These are phyloP conservation scores for Leishmania aethiopica DNA, from an alignment of 208 protist species.

Conservation along the genomic window DNA sequence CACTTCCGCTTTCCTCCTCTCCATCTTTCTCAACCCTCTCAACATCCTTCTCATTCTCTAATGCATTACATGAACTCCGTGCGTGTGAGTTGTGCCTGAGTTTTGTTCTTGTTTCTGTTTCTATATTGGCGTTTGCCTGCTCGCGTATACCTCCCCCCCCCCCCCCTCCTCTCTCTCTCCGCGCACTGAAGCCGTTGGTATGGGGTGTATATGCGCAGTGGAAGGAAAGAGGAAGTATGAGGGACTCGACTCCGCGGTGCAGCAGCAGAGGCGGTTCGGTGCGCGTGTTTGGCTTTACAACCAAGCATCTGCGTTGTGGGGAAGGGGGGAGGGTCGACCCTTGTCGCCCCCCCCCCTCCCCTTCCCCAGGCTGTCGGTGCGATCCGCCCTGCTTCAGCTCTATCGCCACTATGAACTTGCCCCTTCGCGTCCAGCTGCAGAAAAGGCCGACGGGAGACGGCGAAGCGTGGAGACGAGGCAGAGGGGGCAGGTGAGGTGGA, in stretches of 20 bases:
- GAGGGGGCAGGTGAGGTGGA: not conserved
- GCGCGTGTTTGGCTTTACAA: not conserved
- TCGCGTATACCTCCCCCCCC: not conserved
- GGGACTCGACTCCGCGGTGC: too few species aligned
- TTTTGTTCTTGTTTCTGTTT: not conserved
- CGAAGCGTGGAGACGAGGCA: not conserved
- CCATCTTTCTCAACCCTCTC: too few species aligned
- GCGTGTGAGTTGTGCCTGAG: too few species aligned
- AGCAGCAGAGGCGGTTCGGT: not conserved
- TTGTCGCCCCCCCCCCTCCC: not conserved
- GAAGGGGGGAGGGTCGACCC: not conserved
- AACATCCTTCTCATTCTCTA: too few species aligned
- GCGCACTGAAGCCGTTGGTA: too few species aligned
- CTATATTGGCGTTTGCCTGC: constrained; percentile 1
- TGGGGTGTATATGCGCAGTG: too few species aligned
- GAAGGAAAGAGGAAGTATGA: too few species aligned
- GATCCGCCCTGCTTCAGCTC: not conserved
- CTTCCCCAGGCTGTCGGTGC: too few species aligned
- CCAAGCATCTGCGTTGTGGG: not conserved
- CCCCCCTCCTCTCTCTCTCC: constrained; percentile 5
- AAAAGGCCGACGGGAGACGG: not conserved
- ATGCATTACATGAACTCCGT: too few species aligned
- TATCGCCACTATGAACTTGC: not conserved
- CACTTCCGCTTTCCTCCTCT: too few species aligned
- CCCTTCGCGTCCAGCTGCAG: not conserved